phyloP scores from a whole-genome alignment of 2,329 filamentous ascomycete genomes.

The Aphanocladium album region DNA sequence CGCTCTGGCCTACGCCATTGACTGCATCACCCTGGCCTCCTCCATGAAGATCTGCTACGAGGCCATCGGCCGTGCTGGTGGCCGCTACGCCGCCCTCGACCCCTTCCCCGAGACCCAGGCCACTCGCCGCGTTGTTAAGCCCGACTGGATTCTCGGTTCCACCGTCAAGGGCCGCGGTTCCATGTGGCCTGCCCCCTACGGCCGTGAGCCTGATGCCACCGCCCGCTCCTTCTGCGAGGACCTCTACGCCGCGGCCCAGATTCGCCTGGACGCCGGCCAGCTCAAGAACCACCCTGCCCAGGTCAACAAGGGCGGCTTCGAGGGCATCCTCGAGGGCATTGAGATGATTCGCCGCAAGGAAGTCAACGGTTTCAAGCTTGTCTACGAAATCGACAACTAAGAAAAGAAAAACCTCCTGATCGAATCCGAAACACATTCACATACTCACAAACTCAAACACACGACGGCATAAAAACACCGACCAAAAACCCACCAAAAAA shows the following conservation, averaged over 20 bases:
- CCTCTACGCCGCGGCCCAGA: slow-evolving; percentile 12
- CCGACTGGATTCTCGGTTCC: slow-evolving; percentile 25
- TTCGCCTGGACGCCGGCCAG: slow-evolving; percentile 12
- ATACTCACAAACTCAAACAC: too few relatives aligned
- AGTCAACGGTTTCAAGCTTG: slow-evolving; percentile 38
- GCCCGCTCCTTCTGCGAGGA: slow-evolving; percentile 9
- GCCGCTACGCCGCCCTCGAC: slow-evolving; percentile 33
- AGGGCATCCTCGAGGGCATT: slow-evolving; percentile 30
- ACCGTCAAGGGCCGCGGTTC: slow-evolving; percentile 22
- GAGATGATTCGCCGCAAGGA: slow-evolving; percentile 26
- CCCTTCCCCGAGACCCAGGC: slow-evolving; percentile 21
- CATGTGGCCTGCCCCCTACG: slow-evolving; percentile 20
- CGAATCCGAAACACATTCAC: background rate
- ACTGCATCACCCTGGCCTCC: slow-evolving; percentile 34
- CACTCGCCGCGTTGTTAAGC: slow-evolving; percentile 16
- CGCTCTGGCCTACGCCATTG: slow-evolving; percentile 34
- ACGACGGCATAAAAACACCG: background rate
- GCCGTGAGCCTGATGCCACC: slow-evolving; percentile 7
- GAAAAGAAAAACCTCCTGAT: background rate
- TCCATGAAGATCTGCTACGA: slow-evolving; percentile 33
- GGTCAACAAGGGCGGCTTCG: slow-evolving; percentile 21
- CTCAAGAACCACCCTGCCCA: slow-evolving; percentile 16
- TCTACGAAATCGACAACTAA: slow-evolving; percentile 24
- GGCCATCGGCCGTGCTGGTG: slow-evolving; percentile 32
- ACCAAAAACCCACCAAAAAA: background rate